These are phyloP conservation scores for Flaveria sonorensis DNA, from an alignment of 129 eudicot genomes.

Conservation along the genomic window DNA sequence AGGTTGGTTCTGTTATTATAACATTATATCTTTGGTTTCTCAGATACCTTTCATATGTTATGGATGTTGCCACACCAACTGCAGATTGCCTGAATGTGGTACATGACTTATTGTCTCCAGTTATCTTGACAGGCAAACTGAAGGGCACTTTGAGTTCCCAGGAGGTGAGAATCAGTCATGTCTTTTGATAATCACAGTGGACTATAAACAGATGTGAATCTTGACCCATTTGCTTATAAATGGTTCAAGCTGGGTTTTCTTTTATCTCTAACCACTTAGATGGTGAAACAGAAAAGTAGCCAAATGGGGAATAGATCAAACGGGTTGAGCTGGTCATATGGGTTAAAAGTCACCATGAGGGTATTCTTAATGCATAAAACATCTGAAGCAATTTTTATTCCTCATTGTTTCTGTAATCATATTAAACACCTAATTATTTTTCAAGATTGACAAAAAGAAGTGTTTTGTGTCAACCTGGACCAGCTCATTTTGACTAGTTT, in stretches of 20 bases:
- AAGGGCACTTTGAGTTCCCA: slow-evolving; percentile 70
- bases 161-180: slow-evolving; percentile 57
- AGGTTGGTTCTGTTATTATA: neutral
- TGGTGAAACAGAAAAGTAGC: neutral
- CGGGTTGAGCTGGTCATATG: neutral
- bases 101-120: slow-evolving; percentile 68
- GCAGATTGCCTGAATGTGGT: slow-evolving; percentile 79
- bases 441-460: neutral
- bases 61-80: slow-evolving; percentile 97
- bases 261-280: neutral
- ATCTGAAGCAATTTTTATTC: neutral
- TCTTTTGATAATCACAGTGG: neutral
- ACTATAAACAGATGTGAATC: neutral
- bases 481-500: neutral
- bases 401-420: neutral
- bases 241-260: neutral
- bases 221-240: neutral
- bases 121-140: slow-evolving; percentile 38
- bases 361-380: neutral
- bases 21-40: slow-evolving; percentile 3
- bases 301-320: neutral
- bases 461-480: neutral
- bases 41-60: slow-evolving; percentile 84
- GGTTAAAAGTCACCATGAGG: neutral
- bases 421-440: neutral